These are phyloP conservation scores for Rhizoclosmatium globosum DNA, from an alignment of 192 early-diverging fungal species.

Conservation along the genomic window DNA sequence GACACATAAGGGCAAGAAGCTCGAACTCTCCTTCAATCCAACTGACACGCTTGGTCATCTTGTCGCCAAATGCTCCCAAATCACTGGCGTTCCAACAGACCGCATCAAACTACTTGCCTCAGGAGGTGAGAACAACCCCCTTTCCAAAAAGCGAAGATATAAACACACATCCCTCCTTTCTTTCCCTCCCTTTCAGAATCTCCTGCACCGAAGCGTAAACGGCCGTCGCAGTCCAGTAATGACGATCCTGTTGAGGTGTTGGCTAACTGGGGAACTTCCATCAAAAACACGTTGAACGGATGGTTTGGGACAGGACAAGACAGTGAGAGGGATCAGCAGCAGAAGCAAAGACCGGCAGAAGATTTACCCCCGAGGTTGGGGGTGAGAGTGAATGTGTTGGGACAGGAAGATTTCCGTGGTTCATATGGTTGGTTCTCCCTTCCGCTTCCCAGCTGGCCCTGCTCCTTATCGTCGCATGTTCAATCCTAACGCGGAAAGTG, in stretches of 20 bases:
- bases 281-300: not conserved
- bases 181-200: not conserved
- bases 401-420: conserved; percentile 21
- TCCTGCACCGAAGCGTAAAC: conserved; percentile 17
- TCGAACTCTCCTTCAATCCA: conserved; percentile 40
- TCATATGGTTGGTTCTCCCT: conserved; percentile 23
- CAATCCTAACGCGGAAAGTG: too few species aligned
- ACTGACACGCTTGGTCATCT: conserved; percentile 72
- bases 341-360: not conserved
- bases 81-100: conserved; percentile 79
- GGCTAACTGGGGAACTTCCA: not conserved
- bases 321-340: not conserved
- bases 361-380: not conserved
- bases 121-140: conserved; percentile 65
- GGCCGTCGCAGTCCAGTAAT: not conserved
- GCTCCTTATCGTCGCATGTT: not conserved
- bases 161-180: not conserved
- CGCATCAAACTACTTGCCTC: conserved; percentile 77
- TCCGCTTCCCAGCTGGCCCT: conserved; percentile 2
- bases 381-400: conserved; percentile 26
- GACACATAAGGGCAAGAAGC: conserved; percentile 35
- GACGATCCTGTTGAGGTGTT: conserved; percentile 12
- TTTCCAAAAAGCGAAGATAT: not conserved
- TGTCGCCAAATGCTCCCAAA: conserved; percentile 74
- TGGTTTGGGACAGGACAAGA: not conserved